Percentiles rank a stretch among this genome's conserved stretches.
Evolutionary conservation across 1,284 basidiomycete species (phyloP).

Genomic region (Irpex sp.): DNA sequence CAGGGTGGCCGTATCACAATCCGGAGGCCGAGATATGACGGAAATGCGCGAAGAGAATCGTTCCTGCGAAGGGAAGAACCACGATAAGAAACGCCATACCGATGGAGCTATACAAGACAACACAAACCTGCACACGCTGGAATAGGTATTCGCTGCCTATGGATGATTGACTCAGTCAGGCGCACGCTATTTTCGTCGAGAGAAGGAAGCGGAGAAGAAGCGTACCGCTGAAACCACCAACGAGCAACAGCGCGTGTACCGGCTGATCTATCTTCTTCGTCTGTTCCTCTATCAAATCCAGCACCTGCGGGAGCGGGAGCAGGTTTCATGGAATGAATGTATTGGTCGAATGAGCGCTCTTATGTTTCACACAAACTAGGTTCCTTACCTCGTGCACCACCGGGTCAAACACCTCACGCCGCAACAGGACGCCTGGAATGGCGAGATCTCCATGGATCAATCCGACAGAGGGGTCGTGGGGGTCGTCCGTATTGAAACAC

Average conservation of each 20-base stretch:
- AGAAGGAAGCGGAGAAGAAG: neutral
- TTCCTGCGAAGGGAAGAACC: constrained; percentile 36
- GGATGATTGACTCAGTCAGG: neutral
- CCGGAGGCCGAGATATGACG: constrained; percentile 73
- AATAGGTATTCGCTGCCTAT: constrained; percentile 74
- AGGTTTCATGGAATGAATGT: neutral
- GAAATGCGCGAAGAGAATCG: constrained; percentile 59
- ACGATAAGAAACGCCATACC: constrained; percentile 1
- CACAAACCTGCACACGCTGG: constrained; percentile 62
- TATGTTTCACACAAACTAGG: neutral
- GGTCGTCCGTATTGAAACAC: constrained; percentile 76
- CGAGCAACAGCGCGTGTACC: constrained; percentile 76
- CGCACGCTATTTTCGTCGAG: neutral
- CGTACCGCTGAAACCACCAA: constrained; percentile 70
- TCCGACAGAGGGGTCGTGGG: constrained; percentile 69
- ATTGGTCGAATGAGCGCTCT: neutral
- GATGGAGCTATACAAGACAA: neutral
- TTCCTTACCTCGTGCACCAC: constrained; percentile 61
- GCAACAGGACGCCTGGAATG: constrained; percentile 72
- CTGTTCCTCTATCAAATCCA: constrained; percentile 75
- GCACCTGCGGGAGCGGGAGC: constrained; percentile 44
- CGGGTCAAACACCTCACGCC: constrained; percentile 77
- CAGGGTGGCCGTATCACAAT: constrained; percentile 79
- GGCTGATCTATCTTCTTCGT: constrained; percentile 56
- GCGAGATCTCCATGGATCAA: constrained; percentile 75